Conservation (phyloP, 345 rosid genomes). For the Corchorus olitorius region DNA sequence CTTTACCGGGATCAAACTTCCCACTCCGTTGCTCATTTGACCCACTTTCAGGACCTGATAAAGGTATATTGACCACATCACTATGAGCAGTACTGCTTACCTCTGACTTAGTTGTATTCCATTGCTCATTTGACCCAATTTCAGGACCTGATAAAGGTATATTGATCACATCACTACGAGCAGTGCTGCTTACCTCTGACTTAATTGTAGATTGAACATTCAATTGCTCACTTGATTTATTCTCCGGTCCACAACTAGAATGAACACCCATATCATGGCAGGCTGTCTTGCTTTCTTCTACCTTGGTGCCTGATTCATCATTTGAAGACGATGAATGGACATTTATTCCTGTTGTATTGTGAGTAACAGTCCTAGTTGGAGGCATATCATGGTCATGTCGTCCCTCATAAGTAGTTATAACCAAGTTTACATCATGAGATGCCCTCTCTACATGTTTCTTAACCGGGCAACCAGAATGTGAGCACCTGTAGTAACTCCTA, state of each 20-base stretch:
- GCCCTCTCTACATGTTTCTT: conserved; percentile 91
- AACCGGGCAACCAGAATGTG: conserved; percentile 84
- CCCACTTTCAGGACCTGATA: conserved; percentile 19
- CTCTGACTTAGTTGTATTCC: conserved; percentile 29
- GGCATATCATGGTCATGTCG: conserved; percentile 83
- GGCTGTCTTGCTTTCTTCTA: conserved; percentile 35
- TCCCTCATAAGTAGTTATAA: conserved; percentile 88
- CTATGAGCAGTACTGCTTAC: too few relatives aligned
- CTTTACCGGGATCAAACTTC: conserved; percentile 31
- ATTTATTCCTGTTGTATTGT: conserved; percentile 37
- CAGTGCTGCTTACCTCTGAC: too few relatives aligned
- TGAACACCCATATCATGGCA: conserved; percentile 29
- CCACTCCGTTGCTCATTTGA: conserved; percentile 34
- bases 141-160: conserved; percentile 15
- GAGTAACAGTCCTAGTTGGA: conserved; percentile 71
- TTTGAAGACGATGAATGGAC: conserved; percentile 28
- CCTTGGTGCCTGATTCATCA: conserved; percentile 36
- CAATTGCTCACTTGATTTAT: conserved; percentile 36
- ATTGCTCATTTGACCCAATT: conserved; percentile 31
- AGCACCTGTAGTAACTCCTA: conserved; percentile 98
- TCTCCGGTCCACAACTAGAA: conserved; percentile 32
- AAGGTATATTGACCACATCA: conserved; percentile 12
- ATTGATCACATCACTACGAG: conserved; percentile 10
- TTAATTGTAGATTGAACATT: conserved; percentile 31
- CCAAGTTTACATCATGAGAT: conserved; percentile 65